phyloP scores from a whole-genome alignment of 805 yeast genomes.

The Saccharomycopsis fodiens region DNA sequence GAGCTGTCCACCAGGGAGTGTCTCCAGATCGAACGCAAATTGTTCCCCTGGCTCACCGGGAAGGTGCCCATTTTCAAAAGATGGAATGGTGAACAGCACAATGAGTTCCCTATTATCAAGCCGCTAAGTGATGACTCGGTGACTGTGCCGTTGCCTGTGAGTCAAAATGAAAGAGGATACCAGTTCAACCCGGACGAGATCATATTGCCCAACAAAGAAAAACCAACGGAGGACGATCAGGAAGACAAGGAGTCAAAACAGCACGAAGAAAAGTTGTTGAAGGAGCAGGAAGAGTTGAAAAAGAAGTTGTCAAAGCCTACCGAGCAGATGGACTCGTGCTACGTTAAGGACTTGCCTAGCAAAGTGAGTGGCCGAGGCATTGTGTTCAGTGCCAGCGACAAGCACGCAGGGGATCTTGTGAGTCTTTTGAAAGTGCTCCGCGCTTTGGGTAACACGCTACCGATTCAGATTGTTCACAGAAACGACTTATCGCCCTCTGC shows the following conservation, averaged over 20 bases:
- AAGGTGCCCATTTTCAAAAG: conserved; percentile 32
- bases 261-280: conserved; percentile 25
- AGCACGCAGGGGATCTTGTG: conserved; percentile 25
- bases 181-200: conserved; percentile 6
- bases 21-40: conserved; percentile 8
- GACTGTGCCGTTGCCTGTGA: conserved; percentile 14
- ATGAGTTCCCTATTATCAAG: conserved; percentile 27
- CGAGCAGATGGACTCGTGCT: conserved; percentile 21
- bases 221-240: conserved; percentile 20
- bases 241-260: conserved; percentile 28
- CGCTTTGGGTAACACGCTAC: conserved; percentile 30
- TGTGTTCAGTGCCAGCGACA: conserved; percentile 27
- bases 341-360: conserved; percentile 23
- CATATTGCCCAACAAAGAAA: conserved; percentile 3
- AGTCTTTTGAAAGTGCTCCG: conserved; percentile 35
- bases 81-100: conserved; percentile 25
- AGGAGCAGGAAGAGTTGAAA: conserved; percentile 23
- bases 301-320: conserved; percentile 24
- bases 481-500: conserved; percentile 29
- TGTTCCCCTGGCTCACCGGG: conserved; percentile 35
- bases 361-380: conserved; percentile 31
- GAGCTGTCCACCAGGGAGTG: background rate
- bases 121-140: conserved; percentile 24
- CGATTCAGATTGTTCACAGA: conserved; percentile 35
- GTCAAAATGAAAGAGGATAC: conserved; percentile 1